phyloP scores from a whole-genome alignment of 1,284 basidiomycete species.

The Trichosporon ovoides region DNA sequence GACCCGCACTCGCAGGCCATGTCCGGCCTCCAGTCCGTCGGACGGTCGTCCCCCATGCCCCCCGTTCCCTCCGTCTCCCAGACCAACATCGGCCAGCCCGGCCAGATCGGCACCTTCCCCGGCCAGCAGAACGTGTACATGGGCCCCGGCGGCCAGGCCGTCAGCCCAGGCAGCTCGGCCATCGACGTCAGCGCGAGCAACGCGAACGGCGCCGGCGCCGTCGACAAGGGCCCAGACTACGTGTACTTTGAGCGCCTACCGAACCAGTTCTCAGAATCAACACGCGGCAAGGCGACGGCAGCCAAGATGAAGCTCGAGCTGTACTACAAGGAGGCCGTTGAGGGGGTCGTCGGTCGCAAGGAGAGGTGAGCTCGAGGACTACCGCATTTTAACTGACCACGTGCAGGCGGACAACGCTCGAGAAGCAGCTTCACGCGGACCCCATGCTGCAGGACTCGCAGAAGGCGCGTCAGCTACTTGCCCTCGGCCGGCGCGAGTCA shows the following conservation, averaged over 20 bases:
- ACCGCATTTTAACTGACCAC: constrained; percentile 7
- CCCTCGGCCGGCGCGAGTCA: constrained; percentile 85
- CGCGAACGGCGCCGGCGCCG: neutral
- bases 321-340: constrained; percentile 93
- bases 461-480: constrained; percentile 83
- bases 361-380: constrained; percentile 65
- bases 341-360: constrained; percentile 83
- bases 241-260: constrained; percentile 93
- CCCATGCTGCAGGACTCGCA: constrained; percentile 70
- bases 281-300: constrained; percentile 84
- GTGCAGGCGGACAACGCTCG: constrained; percentile 80
- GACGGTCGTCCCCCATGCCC: constrained; percentile 38
- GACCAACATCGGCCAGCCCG: constrained; percentile 38
- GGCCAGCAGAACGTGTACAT: constrained; percentile 11
- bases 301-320: constrained; percentile 97
- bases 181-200: constrained; percentile 3
- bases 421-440: constrained; percentile 75
- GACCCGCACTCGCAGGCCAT: constrained; percentile 20
- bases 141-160: neutral
- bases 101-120: constrained; percentile 14
- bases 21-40: constrained; percentile 16
- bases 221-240: constrained; percentile 60
- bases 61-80: constrained; percentile 30
- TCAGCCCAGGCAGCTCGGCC: neutral
- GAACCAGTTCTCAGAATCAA: constrained; percentile 75